Evolutionary conservation across 2,329 filamentous ascomycete genomes (phyloP), one percentile per base, ranked within the genome.

Genomic region (Karstenula rhodostoma): DNA sequence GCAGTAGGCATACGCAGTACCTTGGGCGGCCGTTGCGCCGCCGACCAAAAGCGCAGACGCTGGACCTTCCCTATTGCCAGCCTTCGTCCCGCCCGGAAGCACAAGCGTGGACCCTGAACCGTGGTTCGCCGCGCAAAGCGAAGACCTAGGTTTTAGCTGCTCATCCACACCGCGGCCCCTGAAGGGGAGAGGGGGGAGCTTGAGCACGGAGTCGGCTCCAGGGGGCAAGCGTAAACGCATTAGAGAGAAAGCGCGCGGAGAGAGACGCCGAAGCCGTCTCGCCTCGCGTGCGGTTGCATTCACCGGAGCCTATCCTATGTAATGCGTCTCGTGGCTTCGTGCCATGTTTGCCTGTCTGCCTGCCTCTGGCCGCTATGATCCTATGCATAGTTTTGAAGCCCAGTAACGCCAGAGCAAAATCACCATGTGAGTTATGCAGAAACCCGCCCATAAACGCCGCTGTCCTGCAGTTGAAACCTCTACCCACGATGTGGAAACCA

Each of bases 401-500:
- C 22, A n/a, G 19, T 42, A 49, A 57, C 54, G 33, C 33, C 47
- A 23, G 7, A 33, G 6, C 13, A 42, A 33, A 42, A 40, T 22
- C 44, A 33, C 32, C 2, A 57, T 33, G 19, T 43, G 33, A 25
- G 50, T 23, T 47, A 55, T 46, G 52, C 52, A 55, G 22, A 9
- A 50, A 49, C 19, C 5, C 29, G 32, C 17, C n/a, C 10, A 42
- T 22, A 23, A 55, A 50, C 54, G 54, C 54, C 54, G n/a, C 44
- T 57, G 42, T 29, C 54, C 54, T 40, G 33, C 33, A 48, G 54
- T 49, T 19, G 29, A 40, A 29, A 25, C 32, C 27, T 49, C 54
- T 56, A 49, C 42, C 43, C 32, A 49, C 40, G 22, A 32, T 25
- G 25, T n/a, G 12, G 22, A 56, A 49, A 19, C 27, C 32, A 9